Conservation (phyloP, 2,329 filamentous ascomycete genomes). For the Diaporthe caulivora region DNA sequence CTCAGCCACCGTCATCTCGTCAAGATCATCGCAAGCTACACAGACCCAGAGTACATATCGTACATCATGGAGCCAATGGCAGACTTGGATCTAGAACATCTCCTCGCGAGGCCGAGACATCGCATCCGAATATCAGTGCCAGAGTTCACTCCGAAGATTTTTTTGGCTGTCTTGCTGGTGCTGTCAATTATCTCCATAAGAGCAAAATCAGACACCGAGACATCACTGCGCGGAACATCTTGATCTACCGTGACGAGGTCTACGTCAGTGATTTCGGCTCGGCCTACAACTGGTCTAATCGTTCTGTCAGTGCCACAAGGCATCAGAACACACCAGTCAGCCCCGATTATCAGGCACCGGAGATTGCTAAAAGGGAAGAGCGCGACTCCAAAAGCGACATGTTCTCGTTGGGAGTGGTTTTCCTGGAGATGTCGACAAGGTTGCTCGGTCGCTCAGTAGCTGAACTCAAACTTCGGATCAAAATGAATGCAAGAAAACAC, state of each 20-base stretch:
- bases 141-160: conserved; percentile 34
- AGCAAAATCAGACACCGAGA: conserved; percentile 39
- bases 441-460: conserved; percentile 34
- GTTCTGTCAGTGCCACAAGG: conserved; percentile 36
- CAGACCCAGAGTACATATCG: conserved; percentile 40
- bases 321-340: conserved; percentile 38
- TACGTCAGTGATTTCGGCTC: conserved; percentile 42
- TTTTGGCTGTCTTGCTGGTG: conserved; percentile 41
- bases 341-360: conserved; percentile 41
- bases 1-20: conserved; percentile 39
- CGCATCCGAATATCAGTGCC: conserved; percentile 1
- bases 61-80: conserved; percentile 42
- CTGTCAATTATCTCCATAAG: conserved; percentile 39
- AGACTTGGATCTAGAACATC: conserved; percentile 33
- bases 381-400: conserved; percentile 39
- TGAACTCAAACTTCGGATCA: conserved; percentile 33
- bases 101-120: conserved; percentile 7
- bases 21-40: conserved; percentile 41
- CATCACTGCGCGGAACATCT: conserved; percentile 39
- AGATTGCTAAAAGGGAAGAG: conserved; percentile 38
- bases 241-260: conserved; percentile 35
- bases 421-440: conserved; percentile 41
- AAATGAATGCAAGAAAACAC: conserved; percentile 20
- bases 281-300: conserved; percentile 38
- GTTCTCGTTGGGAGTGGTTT: conserved; percentile 41